Conservation (phyloP, 2,329 filamentous ascomycete species). For the Pseudogymnoascus destructans region DNA sequence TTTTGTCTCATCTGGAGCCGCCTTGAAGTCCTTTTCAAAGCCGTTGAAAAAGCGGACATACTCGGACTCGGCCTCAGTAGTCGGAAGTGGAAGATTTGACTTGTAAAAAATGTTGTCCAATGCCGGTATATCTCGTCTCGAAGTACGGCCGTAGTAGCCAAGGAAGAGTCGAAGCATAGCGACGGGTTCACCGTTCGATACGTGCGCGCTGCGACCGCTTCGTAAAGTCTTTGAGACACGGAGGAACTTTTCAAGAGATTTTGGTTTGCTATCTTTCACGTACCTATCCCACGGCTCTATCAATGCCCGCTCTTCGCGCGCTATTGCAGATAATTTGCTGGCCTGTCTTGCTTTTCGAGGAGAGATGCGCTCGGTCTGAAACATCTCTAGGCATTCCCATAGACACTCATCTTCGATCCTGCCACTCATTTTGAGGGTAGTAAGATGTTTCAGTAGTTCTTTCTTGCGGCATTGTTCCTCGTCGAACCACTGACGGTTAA, state of each 20-base stretch:
- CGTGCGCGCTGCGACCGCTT: neutral
- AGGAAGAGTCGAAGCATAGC: neutral
- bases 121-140: neutral
- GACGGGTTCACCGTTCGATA: neutral
- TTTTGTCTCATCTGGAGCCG: neutral
- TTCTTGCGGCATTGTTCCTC: constrained; percentile 15
- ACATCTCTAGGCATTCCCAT: constrained; percentile 13
- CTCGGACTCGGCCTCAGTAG: neutral
- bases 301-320: neutral
- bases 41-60: neutral
- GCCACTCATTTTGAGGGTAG: constrained; percentile 16
- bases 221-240: neutral
- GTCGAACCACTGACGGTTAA: constrained; percentile 20
- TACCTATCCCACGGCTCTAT: neutral
- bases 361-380: neutral
- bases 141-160: neutral
- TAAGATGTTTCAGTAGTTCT: constrained; percentile 18
- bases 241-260: neutral
- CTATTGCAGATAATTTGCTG: neutral
- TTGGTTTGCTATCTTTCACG: neutral
- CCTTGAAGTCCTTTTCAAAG: neutral
- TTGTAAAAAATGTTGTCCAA: neutral
- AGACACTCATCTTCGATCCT: constrained; percentile 14
- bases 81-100: neutral
- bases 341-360: neutral